Percentiles rank a stretch among this genome's conserved stretches.
Evolutionary conservation across 2,329 filamentous ascomycete species (phyloP).

Genomic region (Penicillium paneum): DNA sequence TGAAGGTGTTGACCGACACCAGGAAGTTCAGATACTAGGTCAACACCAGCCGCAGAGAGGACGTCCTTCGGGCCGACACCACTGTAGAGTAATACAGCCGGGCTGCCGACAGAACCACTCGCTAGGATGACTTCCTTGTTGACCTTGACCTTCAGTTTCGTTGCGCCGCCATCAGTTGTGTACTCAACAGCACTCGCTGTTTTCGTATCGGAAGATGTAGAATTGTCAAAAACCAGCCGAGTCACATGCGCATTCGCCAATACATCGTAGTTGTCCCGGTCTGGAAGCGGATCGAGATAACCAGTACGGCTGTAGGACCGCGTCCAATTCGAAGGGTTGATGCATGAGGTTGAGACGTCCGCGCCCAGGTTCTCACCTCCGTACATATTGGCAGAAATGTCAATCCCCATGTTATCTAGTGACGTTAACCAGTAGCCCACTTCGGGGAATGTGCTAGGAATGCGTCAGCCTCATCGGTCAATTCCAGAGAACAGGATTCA

Average conservation of each 20-base stretch:
- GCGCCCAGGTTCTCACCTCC: constrained; percentile 32
- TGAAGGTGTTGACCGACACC: constrained; percentile 53
- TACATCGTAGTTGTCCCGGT: constrained; percentile 34
- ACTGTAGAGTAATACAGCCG: constrained; percentile 58
- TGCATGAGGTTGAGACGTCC: constrained; percentile 34
- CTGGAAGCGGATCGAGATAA: constrained; percentile 35
- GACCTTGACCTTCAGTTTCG: constrained; percentile 24
- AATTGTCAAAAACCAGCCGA: constrained; percentile 30
- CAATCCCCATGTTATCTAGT: constrained; percentile 25
- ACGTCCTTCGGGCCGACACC: constrained; percentile 55
- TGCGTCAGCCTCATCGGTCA: constrained; percentile 4
- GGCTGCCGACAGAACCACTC: constrained; percentile 57
- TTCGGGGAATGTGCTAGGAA: constrained; percentile 28
- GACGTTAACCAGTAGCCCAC: constrained; percentile 27
- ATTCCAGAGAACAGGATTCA: background rate
- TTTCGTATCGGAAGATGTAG: constrained; percentile 24
- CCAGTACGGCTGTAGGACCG: constrained; percentile 36
- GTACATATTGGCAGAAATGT: constrained; percentile 29
- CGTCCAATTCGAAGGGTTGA: constrained; percentile 37
- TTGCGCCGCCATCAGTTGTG: constrained; percentile 27
- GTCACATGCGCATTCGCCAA: constrained; percentile 32
- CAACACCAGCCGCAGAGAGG: constrained; percentile 44
- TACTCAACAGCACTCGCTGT: constrained; percentile 34
- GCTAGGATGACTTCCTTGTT: constrained; percentile 29
- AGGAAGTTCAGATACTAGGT: constrained; percentile 45